Evolutionary conservation across 345 rosid genomes (phyloP), one percentile per base, ranked within the genome.

Genomic region (Trapa incisa): DNA sequence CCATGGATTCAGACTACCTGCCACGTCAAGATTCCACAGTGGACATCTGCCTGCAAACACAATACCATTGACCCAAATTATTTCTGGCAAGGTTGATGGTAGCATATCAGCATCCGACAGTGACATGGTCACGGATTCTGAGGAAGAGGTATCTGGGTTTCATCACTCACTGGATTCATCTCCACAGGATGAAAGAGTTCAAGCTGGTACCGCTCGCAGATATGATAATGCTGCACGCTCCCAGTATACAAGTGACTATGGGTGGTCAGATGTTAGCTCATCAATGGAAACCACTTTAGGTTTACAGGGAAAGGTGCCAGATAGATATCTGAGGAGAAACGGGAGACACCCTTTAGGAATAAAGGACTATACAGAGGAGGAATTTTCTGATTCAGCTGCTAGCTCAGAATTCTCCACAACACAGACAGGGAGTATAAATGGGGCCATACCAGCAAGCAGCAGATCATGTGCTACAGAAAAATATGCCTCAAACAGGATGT

Each of bases 181-280:
- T 6, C 88, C 87, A 0, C 87, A 67, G 50, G 80, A 82, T 76
- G 89, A 81, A 56, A 83, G 79, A 76, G 73, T 78, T 50, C 75
- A 82, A 54, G 74, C 61, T 73, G 73, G 74, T 45, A 74, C 66
- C 13, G 78, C 75, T 71, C 69, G 66, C 56, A 77, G 84, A 12
- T 75, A 64, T 67, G 77, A 56, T 47, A 71, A 68, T 71, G 68
- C 9, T 37, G 80, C 71, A 73, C 79, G 3, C 67, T 79, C 75
- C 2, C 80, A 69, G 63, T 82, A 83, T 68, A 79, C 69, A 1
- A 80, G 80, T 77, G 89, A 79, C 73, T 81, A 72, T 65, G 68
- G 75, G 6, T 81, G 81, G 72, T 89, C 98, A 11, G 94, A 93
- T 75, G 91, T 90, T 60, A 88, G 88, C 73, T 90, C 98, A 15